A percentile compares a stretch with the other conserved stretches of the same genome.
phyloP scores from a whole-genome alignment of 2,329 filamentous ascomycete species.

The Lachnellula cervina region DNA sequence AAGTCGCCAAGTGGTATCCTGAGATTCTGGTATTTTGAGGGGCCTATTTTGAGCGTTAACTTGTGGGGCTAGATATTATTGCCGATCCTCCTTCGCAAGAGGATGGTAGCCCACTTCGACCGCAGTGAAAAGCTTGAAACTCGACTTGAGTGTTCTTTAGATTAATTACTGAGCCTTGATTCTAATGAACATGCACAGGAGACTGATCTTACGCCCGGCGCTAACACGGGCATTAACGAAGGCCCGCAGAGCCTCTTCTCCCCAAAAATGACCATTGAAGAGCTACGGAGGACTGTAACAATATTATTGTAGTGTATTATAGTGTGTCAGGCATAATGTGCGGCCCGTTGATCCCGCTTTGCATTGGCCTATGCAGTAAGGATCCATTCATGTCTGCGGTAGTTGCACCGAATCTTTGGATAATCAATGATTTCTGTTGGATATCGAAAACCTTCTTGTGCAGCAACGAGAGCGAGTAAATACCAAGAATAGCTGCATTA shows the following conservation, averaged over 20 bases:
- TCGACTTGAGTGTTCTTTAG: too few species aligned
- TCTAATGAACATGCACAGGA: not conserved
- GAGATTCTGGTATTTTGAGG: too few species aligned
- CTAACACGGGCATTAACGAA: not conserved
- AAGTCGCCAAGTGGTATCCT: too few species aligned
- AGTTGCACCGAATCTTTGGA: not conserved
- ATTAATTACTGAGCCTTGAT: too few species aligned
- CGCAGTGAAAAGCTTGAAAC: too few species aligned
- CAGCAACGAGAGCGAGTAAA: not conserved
- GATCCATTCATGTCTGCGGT: slow-evolving; percentile 5
- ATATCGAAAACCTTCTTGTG: slow-evolving; percentile 1
- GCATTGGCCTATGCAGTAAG: slow-evolving; percentile 13
- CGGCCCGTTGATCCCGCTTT: slow-evolving; percentile 17
- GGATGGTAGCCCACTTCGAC: too few species aligned
- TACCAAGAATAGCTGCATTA: slow-evolving; percentile 1
- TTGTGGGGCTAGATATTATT: too few species aligned
- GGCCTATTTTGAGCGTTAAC: too few species aligned
- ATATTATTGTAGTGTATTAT: not conserved
- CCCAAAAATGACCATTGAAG: not conserved
- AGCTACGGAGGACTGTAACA: too few species aligned
- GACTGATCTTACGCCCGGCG: not conserved
- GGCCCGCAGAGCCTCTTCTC: slow-evolving; percentile 15
- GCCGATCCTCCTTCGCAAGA: too few species aligned
- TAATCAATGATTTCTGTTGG: not conserved
- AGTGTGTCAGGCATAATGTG: slow-evolving; percentile 8